Base-by-base conservation (phyloP, 108 stramenopile species). In the Cyclotella atomus region DNA sequence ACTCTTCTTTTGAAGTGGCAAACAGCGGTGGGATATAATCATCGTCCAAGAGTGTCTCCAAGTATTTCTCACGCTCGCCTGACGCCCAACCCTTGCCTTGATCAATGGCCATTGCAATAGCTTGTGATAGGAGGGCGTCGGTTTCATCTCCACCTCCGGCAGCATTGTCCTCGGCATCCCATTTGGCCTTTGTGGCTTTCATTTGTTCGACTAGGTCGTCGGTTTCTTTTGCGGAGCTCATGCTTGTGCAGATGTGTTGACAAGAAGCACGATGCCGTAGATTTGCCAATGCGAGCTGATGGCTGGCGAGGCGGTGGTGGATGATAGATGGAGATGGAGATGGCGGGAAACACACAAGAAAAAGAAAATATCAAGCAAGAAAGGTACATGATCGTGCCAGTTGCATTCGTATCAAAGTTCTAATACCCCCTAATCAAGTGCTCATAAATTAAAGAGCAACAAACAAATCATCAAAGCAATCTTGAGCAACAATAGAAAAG, bases 11-110 rank as follows among this genome's bases (percentile, higher is more conserved):
- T 12, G 65, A 84, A 20, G 38, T 76, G 32, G 88, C 88, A 80
- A 96, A 96, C 19, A 93, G 67, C n/a, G 95, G 91, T 20, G 92
- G 95, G 46, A 96, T 93, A 44, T 85, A 89, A 59, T 95, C 94
- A 64, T 96, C 95, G 59, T 93, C 92, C 45, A 91, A 64, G n/a
- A 93, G 70, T 47, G 82, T 82, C 59, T 90, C 83, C 70, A 96
- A 64, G 60, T 96, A 96, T 19, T 62, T 89, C 79, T 93, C 91
- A 68, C 89, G 84, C 77, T 96, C 92, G 23, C 83, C 91, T 6
- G 88, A 86, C 20, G 85, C 76, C 95, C 95, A 96, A 34, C 95
- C 95, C 69, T 89, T 90, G 32, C 95, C 95, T 55, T 93, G 85
- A 24, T 86, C 63, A 38, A 96, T 80, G 44, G 95, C 92, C 87